Evolutionary conservation across 129 eudicot genomes (phyloP), one percentile per base, ranked within the genome.

Genomic region (Ambrosia trifida): DNA sequence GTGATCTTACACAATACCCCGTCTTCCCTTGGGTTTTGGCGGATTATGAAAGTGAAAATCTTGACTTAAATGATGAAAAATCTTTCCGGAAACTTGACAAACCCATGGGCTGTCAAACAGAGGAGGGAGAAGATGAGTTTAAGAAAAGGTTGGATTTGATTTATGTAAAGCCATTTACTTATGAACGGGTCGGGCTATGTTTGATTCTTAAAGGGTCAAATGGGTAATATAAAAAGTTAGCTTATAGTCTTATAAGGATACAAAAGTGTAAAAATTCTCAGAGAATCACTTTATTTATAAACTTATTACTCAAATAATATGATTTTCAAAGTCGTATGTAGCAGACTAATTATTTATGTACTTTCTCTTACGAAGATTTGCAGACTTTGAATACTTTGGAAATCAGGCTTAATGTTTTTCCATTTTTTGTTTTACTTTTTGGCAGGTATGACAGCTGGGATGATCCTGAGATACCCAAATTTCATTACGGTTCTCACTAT

Each of bases 1-100:
- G 99, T 81, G 99, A 95, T 88, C 90, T 95, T 24, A 95, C 99
- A 49, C 99, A 95, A 73, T 95, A 95, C 74, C 99, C 99, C 3
- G 99, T 95, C 71, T 95, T 95, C 67, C 99, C 99, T 3, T 95
- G 99, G 99, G 86, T 95, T 64, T 76, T 95, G 19, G 85, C 97
- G n/a, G 99, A 95, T 81, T 95, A 95, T 61, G 99, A 95, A 70
- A 95, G 97, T 71, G 94, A 90, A 70, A 67, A 77, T 58, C 80
- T 95, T 40, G 86, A 95, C 72, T 74, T 95, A 36, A 80, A 88
- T 40, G 85, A 90, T 84, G 82, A 87, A 65, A 86, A 78, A 76
- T 75, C 99, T 7, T 95, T 95, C 77, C 97, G 99, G 53, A 87
- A 69, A 72, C 89, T 95, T 69, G 91, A 88, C 78, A 95, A 90